Conservation (phyloP, 352 stramenopile species). For the Phytophthora capsici region DNA sequence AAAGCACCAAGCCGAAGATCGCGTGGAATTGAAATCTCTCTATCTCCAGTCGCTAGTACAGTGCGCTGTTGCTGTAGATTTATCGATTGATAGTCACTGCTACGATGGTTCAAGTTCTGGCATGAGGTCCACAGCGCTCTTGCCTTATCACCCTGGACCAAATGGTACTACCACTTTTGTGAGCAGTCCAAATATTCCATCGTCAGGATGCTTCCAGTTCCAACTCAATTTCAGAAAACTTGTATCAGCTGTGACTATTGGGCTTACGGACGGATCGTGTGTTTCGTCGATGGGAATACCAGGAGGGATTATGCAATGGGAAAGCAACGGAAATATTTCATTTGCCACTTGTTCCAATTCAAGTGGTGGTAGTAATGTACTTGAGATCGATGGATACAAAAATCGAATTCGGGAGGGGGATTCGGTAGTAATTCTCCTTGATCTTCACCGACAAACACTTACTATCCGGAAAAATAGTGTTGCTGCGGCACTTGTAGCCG, state of each 20-base stretch:
- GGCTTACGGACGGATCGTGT: slow-evolving; percentile 26
- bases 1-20: slow-evolving; percentile 56
- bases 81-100: slow-evolving; percentile 56
- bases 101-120: background rate
- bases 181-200: slow-evolving; percentile 18
- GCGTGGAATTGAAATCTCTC: slow-evolving; percentile 59
- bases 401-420: slow-evolving; percentile 48
- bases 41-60: slow-evolving; percentile 70
- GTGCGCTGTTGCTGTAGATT: slow-evolving; percentile 61
- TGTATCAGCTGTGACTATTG: slow-evolving; percentile 29
- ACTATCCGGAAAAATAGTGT: slow-evolving; percentile 53
- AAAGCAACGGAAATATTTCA: slow-evolving; percentile 22
- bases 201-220: slow-evolving; percentile 28
- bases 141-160: slow-evolving; percentile 11
- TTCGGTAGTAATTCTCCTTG: slow-evolving; percentile 46
- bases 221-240: slow-evolving; percentile 33
- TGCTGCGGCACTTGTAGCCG: slow-evolving; percentile 24
- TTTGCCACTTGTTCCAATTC: slow-evolving; percentile 9
- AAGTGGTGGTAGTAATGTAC: slow-evolving; percentile 2
- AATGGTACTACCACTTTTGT: slow-evolving; percentile 16
- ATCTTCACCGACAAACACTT: slow-evolving; percentile 39
- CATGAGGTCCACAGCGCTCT: background rate
- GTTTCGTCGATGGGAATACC: background rate
- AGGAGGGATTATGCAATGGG: slow-evolving; percentile 33
- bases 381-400: slow-evolving; percentile 25